Evolutionary conservation across 768 basidiomycete genomes (phyloP).

Genomic region (Pseudohyphozyma bogoriensis): DNA sequence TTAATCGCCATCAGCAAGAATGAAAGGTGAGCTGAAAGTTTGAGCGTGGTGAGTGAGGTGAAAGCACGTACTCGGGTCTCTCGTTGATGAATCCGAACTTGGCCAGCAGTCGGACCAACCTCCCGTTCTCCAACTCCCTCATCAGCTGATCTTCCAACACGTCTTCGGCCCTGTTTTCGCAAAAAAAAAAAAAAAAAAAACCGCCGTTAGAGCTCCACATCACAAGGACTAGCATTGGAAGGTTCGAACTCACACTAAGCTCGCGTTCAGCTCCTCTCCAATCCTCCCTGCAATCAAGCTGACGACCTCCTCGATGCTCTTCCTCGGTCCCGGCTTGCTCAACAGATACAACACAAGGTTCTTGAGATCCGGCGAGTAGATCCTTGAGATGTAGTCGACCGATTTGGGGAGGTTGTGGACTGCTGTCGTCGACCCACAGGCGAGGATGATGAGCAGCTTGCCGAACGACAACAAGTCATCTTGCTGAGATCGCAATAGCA

Average conservation of each 20-base stretch:
- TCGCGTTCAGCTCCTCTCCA: constrained; percentile 70
- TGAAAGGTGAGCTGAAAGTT: not conserved
- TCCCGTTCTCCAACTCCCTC: constrained; percentile 85
- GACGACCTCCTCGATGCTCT: constrained; percentile 70
- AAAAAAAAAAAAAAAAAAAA: not conserved
- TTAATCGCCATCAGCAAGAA: not conserved
- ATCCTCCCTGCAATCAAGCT: constrained; percentile 65
- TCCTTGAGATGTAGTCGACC: constrained; percentile 59
- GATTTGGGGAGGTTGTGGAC: constrained; percentile 59
- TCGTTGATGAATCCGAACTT: constrained; percentile 99
- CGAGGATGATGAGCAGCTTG: constrained; percentile 65
- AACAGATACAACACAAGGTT: constrained; percentile 62
- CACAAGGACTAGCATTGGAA: not conserved
- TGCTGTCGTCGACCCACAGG: constrained; percentile 57
- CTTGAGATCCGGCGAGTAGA: constrained; percentile 75
- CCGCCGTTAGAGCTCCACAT: not conserved
- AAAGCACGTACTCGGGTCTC: constrained; percentile 73
- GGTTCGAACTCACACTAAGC: constrained; percentile 56
- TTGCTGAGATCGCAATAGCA: constrained; percentile 50
- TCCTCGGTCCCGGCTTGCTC: constrained; percentile 55
- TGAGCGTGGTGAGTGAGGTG: too few species aligned
- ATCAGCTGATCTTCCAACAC: constrained; percentile 70
- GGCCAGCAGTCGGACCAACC: constrained; percentile 74
- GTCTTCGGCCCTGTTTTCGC: constrained; percentile 57
- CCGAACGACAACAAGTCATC: constrained; percentile 85